Conservation (phyloP, 768 basidiomycete genomes). For the Tricholoma terreum region DNA sequence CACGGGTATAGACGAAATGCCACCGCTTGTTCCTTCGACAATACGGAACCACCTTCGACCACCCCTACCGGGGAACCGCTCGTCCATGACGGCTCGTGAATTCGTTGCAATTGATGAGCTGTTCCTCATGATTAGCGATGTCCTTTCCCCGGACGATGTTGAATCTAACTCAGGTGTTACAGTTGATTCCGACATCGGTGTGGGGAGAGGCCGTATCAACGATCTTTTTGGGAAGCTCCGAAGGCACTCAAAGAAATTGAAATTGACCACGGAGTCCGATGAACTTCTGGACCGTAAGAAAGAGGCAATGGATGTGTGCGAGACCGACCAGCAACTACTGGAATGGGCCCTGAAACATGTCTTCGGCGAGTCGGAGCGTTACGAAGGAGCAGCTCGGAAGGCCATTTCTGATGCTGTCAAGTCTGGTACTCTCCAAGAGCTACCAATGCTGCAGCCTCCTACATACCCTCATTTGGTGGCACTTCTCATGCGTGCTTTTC, state of each 20-base stretch:
- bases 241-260: conserved; percentile 44
- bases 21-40: conserved; percentile 23
- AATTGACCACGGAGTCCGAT: conserved; percentile 50
- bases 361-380: conserved; percentile 55
- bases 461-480: conserved; percentile 77
- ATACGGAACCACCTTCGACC: background rate
- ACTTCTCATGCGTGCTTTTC: conserved; percentile 72
- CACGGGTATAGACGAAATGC: conserved; percentile 34
- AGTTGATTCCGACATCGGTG: conserved; percentile 12
- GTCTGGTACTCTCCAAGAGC: conserved; percentile 20
- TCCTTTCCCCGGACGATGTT: conserved; percentile 36
- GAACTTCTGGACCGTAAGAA: conserved; percentile 64
- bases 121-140: conserved; percentile 69
- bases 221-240: conserved; percentile 58
- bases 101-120: conserved; percentile 65
- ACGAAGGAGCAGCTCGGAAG: conserved; percentile 44
- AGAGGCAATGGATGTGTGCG: conserved; percentile 69
- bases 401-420: conserved; percentile 30
- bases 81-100: conserved; percentile 66
- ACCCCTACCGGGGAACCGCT: conserved; percentile 4
- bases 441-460: conserved; percentile 51
- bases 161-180: conserved; percentile 2
- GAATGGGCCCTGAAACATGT: conserved; percentile 71
- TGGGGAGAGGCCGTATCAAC: conserved; percentile 31
- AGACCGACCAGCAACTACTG: conserved; percentile 66